Percentiles rank a stretch among this genome's conserved stretches.
Conservation (phyloP, 768 basidiomycete genomes). For the Russula dissimulans region DNA sequence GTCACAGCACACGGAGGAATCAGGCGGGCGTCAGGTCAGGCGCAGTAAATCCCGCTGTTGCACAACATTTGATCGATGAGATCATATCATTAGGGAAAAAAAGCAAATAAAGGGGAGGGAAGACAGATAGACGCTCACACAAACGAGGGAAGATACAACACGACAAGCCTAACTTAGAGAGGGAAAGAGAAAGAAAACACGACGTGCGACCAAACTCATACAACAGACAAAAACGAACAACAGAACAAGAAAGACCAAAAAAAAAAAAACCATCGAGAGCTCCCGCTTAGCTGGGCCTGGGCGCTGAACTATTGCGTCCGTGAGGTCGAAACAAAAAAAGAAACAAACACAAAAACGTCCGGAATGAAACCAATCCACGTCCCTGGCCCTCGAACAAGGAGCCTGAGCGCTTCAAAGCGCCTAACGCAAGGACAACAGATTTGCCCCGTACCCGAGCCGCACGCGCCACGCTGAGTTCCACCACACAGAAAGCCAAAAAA, state of each 20-base stretch:
- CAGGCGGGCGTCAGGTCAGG: too few relatives aligned
- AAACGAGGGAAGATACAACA: neutral
- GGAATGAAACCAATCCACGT: neutral
- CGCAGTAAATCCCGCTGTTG: too few relatives aligned
- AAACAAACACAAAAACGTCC: neutral
- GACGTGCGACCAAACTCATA: neutral
- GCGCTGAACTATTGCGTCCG: neutral
- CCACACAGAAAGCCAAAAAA: neutral
- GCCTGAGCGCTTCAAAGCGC: neutral
- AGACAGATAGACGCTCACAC: too few relatives aligned
- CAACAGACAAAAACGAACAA: neutral
- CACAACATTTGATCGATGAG: too few relatives aligned
- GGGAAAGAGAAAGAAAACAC: neutral
- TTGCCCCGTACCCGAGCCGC: too few relatives aligned
- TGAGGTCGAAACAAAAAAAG: neutral
- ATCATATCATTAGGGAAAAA: too few relatives aligned
- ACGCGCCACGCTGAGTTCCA: too few relatives aligned
- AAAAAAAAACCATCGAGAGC: neutral
- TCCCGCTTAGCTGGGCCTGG: neutral
- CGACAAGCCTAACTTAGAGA: too few relatives aligned
- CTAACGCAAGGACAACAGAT: neutral
- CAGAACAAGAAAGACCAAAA: too few relatives aligned
- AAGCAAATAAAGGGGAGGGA: too few relatives aligned
- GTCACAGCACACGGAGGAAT: too few relatives aligned
- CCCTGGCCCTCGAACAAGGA: too few relatives aligned